Evolutionary conservation across 1,284 basidiomycete species (phyloP), one percentile per base, ranked within the genome.

Genomic region (Cutaneotrichosporon sp.): DNA sequence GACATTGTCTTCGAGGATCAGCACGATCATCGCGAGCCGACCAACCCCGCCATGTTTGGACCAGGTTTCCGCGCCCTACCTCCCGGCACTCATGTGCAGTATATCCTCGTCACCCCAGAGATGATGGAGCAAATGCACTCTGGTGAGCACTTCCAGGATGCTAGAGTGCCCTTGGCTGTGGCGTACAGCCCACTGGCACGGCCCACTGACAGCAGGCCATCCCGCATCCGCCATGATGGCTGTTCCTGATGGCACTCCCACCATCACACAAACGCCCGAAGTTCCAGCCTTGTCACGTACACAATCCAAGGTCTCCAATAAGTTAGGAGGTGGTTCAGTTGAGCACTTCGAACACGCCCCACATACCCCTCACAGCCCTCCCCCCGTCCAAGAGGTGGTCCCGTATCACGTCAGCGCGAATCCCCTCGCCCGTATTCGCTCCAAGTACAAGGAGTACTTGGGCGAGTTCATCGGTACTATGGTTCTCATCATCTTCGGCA

Each of bases 401-500:
- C 16, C 34, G 29, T 31, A 32, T 37, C 24, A 19, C 6, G 14
- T 33, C 43, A 12, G 31, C 1, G 49, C 27, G 34, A 55, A 55
- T 42, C 54, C 54, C 20, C 7, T 51, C 5, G 20, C 54, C 2
- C 38, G 34, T 9, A 2, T 38, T 6, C 54, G 54, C 9, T 27
- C 27, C 33, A 10, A 17, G 4, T 49, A 37, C 35, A 32, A 32
- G 14, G 49, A 55, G 27, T 55, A 55, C 41, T 20, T 55, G 2
- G 49, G 54, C 27, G 54, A 55, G 35, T 55, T 55, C 27, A 51
- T 55, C 19, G 54, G 54, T 4, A 55, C 54, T 16, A 55, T 55
- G 54, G 26, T 55, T 19, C 54, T 55, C 41, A 45, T 55, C 46
- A 48, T 55, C 42, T 55, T 55, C 17, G 54, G 54, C 12, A 55